Base-by-base conservation (phyloP, 805 yeast genomes). In the Candida sakaeoensis region DNA sequence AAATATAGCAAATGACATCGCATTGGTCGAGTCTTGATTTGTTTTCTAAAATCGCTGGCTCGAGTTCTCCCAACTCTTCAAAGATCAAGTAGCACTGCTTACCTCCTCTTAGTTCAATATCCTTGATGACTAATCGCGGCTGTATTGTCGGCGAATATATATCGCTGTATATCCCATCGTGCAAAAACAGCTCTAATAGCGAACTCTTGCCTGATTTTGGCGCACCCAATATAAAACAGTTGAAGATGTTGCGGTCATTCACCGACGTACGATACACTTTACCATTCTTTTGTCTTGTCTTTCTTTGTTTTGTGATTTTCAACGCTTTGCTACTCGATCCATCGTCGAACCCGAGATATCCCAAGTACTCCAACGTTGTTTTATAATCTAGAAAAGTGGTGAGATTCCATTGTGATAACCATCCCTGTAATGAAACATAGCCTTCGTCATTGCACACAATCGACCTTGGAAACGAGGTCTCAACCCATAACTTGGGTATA, bases 381-480 rank as follows among this genome's bases (percentile, higher is more conserved):
- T 75, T 79, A 55, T 85, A 79, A 51, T 90, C 95, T 22, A 93
- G 65, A 49, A 79, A 89, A 0, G 98, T 91, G 0, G 96, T 88
- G 85, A 93, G 85, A 51, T 91, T 83, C 99, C 99, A 93, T 54
- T 91, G 98, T 0, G 99, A 99, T 27, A 93, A 64, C 99, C 99
- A 93, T 2, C 99, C 99, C 63, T 95, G 99, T 19, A 93, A 61
- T 0, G 98, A 88, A 3, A 93, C 89, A 55, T 80, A 76, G 0
- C 96, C 97, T 46, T 80, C 82, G 48, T 89, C 96, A 55, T 89
- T 90, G 39, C 95, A 77, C 1, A 91, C 96, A 8, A 95, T 86
- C 1, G 95, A 79, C 18, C 74, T 68, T 0, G 99, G 99, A 54
- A 93, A 93, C 48, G 81, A 81, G 0, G 86, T 75, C 10, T 85